A percentile compares a stretch with the other conserved stretches of the same genome.
Conservation (phyloP, 768 basidiomycete genomes). For the Tephrocybe sp. region DNA sequence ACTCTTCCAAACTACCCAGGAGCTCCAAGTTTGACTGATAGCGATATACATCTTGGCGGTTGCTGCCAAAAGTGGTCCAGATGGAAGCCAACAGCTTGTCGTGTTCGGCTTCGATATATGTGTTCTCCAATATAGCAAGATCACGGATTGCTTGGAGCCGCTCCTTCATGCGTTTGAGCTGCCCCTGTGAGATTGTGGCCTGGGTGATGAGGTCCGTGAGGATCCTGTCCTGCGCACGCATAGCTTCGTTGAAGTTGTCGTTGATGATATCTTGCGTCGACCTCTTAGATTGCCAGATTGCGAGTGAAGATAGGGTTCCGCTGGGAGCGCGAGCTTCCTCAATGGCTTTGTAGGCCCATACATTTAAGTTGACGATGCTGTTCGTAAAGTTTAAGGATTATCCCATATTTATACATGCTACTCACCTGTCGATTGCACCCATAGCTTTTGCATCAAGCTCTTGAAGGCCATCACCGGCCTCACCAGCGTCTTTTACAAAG, state of each 20-base stretch:
- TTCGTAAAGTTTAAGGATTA: not conserved
- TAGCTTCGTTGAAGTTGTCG: conserved; percentile 32
- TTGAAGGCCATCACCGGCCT: conserved; percentile 40
- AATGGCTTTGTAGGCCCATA: conserved; percentile 44
- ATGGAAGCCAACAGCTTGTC: conserved; percentile 42
- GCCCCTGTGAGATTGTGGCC: conserved; percentile 35
- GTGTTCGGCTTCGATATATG: conserved; percentile 25
- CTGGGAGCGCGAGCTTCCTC: conserved; percentile 18
- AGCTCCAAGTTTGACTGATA: conserved; percentile 35
- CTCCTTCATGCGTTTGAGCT: conserved; percentile 45
- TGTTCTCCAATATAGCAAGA: conserved; percentile 40
- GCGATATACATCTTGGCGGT: conserved; percentile 31
- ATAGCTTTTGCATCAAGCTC: conserved; percentile 43
- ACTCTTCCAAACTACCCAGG: conserved; percentile 37
- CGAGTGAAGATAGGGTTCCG: conserved; percentile 4
- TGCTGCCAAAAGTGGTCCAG: conserved; percentile 51
- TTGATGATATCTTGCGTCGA: conserved; percentile 21
- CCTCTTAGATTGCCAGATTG: conserved; percentile 8
- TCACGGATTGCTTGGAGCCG: conserved; percentile 39
- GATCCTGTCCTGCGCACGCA: conserved; percentile 38
- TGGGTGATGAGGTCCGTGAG: conserved; percentile 43
- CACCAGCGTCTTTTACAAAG: conserved; percentile 43
- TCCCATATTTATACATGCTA: not conserved
- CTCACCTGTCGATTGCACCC: conserved; percentile 51
- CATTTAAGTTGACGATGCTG: conserved; percentile 50